These are phyloP conservation scores for Naganishia friedmannii DNA, from an alignment of 768 basidiomycete genomes.

Conservation along the genomic window DNA sequence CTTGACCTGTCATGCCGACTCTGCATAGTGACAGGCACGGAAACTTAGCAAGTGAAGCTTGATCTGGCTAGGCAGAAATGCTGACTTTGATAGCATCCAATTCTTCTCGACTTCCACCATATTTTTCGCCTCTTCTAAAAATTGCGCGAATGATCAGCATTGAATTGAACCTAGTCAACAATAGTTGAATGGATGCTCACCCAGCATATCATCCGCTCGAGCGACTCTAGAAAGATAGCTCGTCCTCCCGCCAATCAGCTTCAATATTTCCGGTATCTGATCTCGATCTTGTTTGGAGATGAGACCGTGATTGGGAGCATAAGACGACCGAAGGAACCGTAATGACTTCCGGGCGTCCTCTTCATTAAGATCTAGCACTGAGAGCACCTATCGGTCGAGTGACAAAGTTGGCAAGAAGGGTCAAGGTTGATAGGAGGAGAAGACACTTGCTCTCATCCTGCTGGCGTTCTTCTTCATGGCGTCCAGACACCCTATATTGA, in stretches of 20 bases:
- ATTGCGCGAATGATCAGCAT: neutral
- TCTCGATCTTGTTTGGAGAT: slow-evolving; percentile 4
- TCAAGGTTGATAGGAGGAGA: neutral
- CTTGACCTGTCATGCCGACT: slow-evolving; percentile 22
- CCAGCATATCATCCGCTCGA: slow-evolving; percentile 62
- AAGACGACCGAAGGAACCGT: slow-evolving; percentile 57
- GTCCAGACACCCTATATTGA: slow-evolving; percentile 38
- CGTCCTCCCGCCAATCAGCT: slow-evolving; percentile 72
- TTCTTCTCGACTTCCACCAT: slow-evolving; percentile 70
- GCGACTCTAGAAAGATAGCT: slow-evolving; percentile 71
- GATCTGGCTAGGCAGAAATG: neutral
- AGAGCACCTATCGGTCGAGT: slow-evolving; percentile 59
- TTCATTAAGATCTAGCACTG: slow-evolving; percentile 66
- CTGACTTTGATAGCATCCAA: slow-evolving; percentile 68
- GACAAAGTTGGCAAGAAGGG: neutral
- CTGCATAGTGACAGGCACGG: neutral
- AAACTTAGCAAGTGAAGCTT: no score
- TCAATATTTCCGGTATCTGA: slow-evolving; percentile 55
- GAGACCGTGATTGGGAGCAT: slow-evolving; percentile 38
- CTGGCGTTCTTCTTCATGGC: slow-evolving; percentile 62
- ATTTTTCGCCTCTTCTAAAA: slow-evolving; percentile 59
- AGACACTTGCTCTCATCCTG: slow-evolving; percentile 64
- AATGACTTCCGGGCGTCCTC: slow-evolving; percentile 64
- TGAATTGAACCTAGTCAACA: neutral
- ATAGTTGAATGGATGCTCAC: slow-evolving; percentile 39